phyloP scores from a whole-genome alignment of 2,329 filamentous ascomycete species.

The Phaeosphaeria sp. region DNA sequence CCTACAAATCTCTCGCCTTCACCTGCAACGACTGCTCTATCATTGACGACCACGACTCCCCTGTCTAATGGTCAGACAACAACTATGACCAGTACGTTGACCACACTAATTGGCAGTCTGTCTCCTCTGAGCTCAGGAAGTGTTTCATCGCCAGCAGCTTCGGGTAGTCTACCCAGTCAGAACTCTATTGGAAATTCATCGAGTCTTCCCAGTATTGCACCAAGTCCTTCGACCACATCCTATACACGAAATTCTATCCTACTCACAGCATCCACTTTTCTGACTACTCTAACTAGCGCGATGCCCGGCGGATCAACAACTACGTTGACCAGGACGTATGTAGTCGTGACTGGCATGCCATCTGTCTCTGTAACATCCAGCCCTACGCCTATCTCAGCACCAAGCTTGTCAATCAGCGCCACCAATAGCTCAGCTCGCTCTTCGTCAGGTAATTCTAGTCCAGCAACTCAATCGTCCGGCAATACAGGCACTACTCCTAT shows the following conservation, averaged over 20 bases:
- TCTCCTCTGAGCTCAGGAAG: neutral
- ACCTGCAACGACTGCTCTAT: neutral
- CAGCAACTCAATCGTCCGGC: neutral
- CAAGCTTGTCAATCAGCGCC: too few relatives aligned
- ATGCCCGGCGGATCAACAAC: neutral
- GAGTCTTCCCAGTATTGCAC: neutral
- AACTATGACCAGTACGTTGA: neutral
- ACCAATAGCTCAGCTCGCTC: too few relatives aligned
- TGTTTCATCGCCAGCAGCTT: neutral
- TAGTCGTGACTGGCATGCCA: neutral
- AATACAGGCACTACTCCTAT: neutral
- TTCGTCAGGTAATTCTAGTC: too few relatives aligned
- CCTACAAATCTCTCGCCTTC: neutral
- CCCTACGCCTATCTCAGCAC: too few relatives aligned
- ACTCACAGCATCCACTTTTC: neutral
- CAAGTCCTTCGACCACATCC: neutral
- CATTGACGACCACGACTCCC: neutral
- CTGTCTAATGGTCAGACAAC: neutral
- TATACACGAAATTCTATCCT: neutral
- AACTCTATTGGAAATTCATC: neutral
- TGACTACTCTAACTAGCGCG: conserved; percentile 5
- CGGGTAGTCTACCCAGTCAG: neutral
- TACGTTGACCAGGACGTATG: neutral
- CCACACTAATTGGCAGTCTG: neutral
- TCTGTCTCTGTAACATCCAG: neutral